phyloP scores from a whole-genome alignment of 441 rosid species.

The Eruca vesicaria region DNA sequence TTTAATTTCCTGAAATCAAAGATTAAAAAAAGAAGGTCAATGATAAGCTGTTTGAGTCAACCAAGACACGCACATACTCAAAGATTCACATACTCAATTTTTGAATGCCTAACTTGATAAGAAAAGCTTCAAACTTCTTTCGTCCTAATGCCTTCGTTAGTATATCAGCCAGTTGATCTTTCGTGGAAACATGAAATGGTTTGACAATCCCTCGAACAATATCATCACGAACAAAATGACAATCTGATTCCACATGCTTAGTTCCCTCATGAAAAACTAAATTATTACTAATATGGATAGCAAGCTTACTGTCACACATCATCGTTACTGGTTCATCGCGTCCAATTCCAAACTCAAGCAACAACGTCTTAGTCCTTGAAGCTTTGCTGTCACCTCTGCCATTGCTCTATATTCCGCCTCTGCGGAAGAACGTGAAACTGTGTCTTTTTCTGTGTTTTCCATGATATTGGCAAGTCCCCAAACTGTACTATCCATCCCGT shows the following conservation, averaged over 20 bases:
- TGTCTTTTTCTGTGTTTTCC: not conserved
- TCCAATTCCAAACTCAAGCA: not conserved
- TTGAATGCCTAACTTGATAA: too few species aligned
- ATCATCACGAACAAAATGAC: too few species aligned
- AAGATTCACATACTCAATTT: not conserved
- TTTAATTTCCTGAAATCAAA: constrained; percentile 47
- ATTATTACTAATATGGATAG: not conserved
- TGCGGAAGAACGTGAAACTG: not conserved
- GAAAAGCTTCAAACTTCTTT: too few species aligned
- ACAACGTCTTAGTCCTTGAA: not conserved
- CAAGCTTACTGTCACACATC: not conserved
- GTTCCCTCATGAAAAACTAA: not conserved
- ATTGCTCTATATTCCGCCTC: not conserved
- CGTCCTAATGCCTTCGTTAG: too few species aligned
- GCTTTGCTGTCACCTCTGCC: not conserved
- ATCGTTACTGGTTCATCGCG: not conserved
- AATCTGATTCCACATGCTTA: not conserved
- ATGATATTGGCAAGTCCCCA: not conserved
- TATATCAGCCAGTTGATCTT: too few species aligned
- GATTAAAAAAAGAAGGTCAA: not conserved
- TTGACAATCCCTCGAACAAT: too few species aligned
- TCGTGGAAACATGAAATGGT: too few species aligned
- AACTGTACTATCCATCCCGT: not conserved
- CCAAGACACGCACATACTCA: not conserved
- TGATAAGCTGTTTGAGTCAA: not conserved